Evolutionary conservation across 257 asterid species (phyloP).

Genomic region (Cordia subcordata): DNA sequence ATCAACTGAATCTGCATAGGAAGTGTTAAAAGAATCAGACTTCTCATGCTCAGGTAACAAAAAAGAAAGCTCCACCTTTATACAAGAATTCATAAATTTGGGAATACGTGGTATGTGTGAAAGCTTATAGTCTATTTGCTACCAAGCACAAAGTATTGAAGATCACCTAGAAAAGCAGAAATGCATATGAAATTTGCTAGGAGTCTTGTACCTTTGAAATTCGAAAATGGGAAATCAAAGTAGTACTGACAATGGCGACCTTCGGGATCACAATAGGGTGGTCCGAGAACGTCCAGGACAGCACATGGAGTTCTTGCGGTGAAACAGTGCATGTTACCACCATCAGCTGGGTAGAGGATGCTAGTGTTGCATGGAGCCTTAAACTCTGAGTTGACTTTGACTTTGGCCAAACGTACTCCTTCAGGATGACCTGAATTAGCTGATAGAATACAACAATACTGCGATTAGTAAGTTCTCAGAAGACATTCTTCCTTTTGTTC

Average conservation of each 20-base stretch:
- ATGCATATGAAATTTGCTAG: background rate
- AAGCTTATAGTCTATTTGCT: too few species aligned
- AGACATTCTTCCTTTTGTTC: too few species aligned
- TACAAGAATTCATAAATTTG: too few species aligned
- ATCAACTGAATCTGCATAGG: slow-evolving; percentile 22
- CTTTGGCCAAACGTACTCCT: slow-evolving; percentile 51
- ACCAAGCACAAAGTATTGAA: background rate
- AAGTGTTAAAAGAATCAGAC: background rate
- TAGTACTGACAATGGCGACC: slow-evolving; percentile 92
- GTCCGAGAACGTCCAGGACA: slow-evolving; percentile 86
- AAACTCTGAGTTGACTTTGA: slow-evolving; percentile 58
- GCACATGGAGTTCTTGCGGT: slow-evolving; percentile 84
- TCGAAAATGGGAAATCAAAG: slow-evolving; percentile 45
- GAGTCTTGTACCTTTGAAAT: slow-evolving; percentile 21
- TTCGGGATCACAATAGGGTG: slow-evolving; percentile 75
- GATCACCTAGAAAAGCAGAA: too few species aligned
- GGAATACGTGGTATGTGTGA: too few species aligned
- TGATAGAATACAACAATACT: too few species aligned
- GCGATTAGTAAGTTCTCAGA: too few species aligned
- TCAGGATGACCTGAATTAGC: background rate
- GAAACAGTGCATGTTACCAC: slow-evolving; percentile 86
- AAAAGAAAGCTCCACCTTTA: too few species aligned
- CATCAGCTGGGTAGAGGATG: slow-evolving; percentile 72
- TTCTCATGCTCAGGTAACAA: background rate
- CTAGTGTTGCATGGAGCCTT: slow-evolving; percentile 59